Percentiles rank a stretch among this genome's conserved stretches.
Evolutionary conservation across 1,139 yeast species (phyloP).

Genomic region (Diutina sp.): DNA sequence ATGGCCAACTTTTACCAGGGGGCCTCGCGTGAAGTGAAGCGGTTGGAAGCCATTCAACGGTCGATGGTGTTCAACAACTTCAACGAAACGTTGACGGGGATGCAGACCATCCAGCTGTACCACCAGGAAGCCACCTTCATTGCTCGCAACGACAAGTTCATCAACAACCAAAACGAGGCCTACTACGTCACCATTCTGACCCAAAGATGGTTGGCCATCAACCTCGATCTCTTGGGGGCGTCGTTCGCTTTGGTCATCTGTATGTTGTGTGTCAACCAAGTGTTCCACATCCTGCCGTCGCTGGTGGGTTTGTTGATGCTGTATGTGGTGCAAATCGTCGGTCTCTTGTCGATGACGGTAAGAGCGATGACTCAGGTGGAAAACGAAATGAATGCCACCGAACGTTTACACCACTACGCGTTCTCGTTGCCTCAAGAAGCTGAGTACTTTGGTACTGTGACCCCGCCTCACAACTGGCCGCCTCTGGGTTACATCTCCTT

Average conservation of each 20-base stretch:
- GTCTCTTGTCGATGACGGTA: conserved; percentile 32
- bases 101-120: conserved; percentile 59
- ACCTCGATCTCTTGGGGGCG: conserved; percentile 30
- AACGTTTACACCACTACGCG: conserved; percentile 64
- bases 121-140: conserved; percentile 36
- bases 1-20: conserved; percentile 47
- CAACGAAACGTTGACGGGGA: conserved; percentile 63
- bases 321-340: conserved; percentile 39
- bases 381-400: conserved; percentile 80
- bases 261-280: conserved; percentile 8
- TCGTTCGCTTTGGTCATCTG: conserved; percentile 6
- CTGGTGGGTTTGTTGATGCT: conserved; percentile 63
- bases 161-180: conserved; percentile 63
- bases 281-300: conserved; percentile 44
- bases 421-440: conserved; percentile 43
- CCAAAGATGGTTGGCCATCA: conserved; percentile 70
- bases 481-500: conserved; percentile 39
- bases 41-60: conserved; percentile 67
- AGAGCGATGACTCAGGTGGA: conserved; percentile 58
- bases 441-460: conserved; percentile 26
- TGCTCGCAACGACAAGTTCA: conserved; percentile 29
- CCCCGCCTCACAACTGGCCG: conserved; percentile 54
- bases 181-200: conserved; percentile 52
- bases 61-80: conserved; percentile 70
- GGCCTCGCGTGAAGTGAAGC: conserved; percentile 67